Conservation (phyloP, 1,284 basidiomycete genomes). For the Ganoderma meredithae region DNA sequence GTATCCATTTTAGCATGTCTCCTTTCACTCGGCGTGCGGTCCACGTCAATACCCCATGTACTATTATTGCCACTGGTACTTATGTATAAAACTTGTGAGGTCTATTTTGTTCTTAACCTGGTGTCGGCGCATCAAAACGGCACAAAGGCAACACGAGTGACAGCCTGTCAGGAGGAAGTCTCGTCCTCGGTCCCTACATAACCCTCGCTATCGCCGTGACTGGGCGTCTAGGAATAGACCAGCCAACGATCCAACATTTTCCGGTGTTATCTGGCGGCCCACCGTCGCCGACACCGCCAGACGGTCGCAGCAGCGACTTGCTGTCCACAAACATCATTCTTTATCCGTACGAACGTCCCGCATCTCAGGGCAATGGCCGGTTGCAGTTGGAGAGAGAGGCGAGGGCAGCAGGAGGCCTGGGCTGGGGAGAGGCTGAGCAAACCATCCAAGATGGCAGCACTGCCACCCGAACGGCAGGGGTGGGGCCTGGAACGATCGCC, state of each 20-base stretch:
- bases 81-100: neutral
- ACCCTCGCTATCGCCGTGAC: too few relatives aligned
- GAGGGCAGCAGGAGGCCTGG: too few relatives aligned
- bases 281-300: neutral
- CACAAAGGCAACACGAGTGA: neutral
- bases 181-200: neutral
- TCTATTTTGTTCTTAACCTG: neutral
- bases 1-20: neutral
- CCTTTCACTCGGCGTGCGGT: neutral
- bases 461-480: slow-evolving; percentile 15
- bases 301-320: neutral
- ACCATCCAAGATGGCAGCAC: slow-evolving; percentile 16
- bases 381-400: too few relatives aligned
- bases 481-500: slow-evolving; percentile 13
- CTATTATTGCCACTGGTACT: neutral
- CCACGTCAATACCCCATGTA: neutral
- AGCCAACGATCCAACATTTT: neutral
- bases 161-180: neutral
- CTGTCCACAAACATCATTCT: neutral
- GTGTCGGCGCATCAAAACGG: too few relatives aligned
- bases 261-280: neutral
- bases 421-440: neutral
- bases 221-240: neutral
- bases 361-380: too few relatives aligned
- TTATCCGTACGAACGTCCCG: too few relatives aligned